Base-by-base conservation (phyloP, 352 stramenopile species). In the Pythium volutum region DNA sequence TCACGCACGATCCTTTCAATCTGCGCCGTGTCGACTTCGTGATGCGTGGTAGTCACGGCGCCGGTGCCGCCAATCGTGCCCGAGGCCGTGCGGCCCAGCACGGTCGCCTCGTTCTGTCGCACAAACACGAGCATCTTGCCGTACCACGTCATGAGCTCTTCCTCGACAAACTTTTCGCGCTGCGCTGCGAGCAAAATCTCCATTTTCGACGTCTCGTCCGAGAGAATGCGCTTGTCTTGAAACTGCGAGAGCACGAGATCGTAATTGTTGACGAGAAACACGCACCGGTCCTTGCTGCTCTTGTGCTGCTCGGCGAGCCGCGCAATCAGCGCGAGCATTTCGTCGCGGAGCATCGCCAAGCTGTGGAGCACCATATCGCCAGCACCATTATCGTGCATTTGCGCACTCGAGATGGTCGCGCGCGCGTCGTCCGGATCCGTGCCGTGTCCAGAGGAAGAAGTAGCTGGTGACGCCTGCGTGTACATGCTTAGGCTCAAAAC, bases 251-350 rank as follows among this genome's bases (percentile, higher is more conserved):
- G 79, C 33, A 98, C 96, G 47, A 97, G 80, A 70, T 99, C 96
- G 66, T 98, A 96, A 69, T 99, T 99, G 76, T 99, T 99, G 65
- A 99, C 97, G 43, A 98, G 84, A 69, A 99, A 99, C 7, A 99
- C 90, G 62, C 95, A 92, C 34, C 88, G 89, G 55, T 98, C 97
- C 66, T 98, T 98, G 23, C 92, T 83, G 18, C 79, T 88, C 7
- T 83, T 78, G 62, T 99, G 95, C 63, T 97, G 81, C 45, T 98
- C 88, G 0, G 94, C 87, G 22, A 99, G 71, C 2, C 95, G 91
- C 22, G 75, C 69, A 25, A 97, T 66, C 38, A 90, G 84, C 15
- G 59, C 63, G 4, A 96, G 66, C 22, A 97, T 83, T 69, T 95
- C 91, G 25, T 90, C 80, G 1, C 88, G 81, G 25, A 97, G 70